Conservation (phyloP, 164 flowering plant genomes). For the Vitis cinerea region DNA sequence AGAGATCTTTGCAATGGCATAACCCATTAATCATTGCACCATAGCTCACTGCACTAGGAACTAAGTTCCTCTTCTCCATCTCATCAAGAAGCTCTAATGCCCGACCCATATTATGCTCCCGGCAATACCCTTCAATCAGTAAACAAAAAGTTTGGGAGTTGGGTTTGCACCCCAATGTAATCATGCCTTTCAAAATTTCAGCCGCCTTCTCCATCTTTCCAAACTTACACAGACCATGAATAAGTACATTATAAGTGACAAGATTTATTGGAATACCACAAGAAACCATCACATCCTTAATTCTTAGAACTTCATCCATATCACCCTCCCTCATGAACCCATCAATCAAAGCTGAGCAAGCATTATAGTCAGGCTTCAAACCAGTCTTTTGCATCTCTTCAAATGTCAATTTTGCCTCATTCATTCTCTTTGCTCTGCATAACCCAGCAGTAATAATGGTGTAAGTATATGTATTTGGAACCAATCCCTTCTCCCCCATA, state of each 20-base stretch:
- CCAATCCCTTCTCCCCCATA: slow-evolving; percentile 53
- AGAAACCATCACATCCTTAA: slow-evolving; percentile 55
- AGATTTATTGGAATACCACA: slow-evolving; percentile 37
- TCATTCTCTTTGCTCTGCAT: slow-evolving; percentile 9
- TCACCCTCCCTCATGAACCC: slow-evolving; percentile 58
- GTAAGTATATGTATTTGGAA: slow-evolving; percentile 9
- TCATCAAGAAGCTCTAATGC: slow-evolving; percentile 47
- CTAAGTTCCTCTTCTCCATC: slow-evolving; percentile 51
- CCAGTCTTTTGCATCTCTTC: slow-evolving; percentile 15
- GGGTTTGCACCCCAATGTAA: slow-evolving; percentile 36
- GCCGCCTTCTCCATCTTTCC: slow-evolving; percentile 53
- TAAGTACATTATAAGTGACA: slow-evolving; percentile 42
- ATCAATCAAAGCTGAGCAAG: slow-evolving; percentile 19
- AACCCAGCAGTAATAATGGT: slow-evolving; percentile 19
- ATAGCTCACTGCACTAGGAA: slow-evolving; percentile 38
- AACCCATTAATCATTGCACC: slow-evolving; percentile 48
- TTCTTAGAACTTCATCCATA: slow-evolving; percentile 43
- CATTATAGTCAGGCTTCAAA: slow-evolving; percentile 11
- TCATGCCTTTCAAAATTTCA: slow-evolving; percentile 54
- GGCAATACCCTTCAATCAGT: slow-evolving; percentile 59
- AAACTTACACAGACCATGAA: slow-evolving; percentile 52
- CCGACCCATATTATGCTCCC: slow-evolving; percentile 27
- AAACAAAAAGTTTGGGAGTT: slow-evolving; percentile 39
- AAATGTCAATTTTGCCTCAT: slow-evolving; percentile 19
- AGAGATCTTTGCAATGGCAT: slow-evolving; percentile 41